phyloP scores from a whole-genome alignment of 257 asterid species.

The Nicotiana otophora region DNA sequence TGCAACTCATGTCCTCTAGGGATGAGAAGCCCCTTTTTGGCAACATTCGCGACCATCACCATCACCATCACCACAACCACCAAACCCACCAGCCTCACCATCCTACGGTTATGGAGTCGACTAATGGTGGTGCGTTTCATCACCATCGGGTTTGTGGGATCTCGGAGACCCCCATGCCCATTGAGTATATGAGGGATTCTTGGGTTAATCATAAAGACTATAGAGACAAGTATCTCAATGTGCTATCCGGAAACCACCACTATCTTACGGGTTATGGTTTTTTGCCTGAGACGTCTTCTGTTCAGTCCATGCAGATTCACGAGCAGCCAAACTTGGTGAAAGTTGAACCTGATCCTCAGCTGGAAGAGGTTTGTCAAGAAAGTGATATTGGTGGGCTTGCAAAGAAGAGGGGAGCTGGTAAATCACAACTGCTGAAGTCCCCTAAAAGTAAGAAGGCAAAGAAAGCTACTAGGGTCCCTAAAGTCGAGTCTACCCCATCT shows the following conservation, averaged over 20 bases:
- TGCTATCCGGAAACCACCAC: constrained; percentile 32
- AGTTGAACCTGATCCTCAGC: constrained; percentile 25
- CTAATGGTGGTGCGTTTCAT: constrained; percentile 52
- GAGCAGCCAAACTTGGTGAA: constrained; percentile 36
- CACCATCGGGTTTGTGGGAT: constrained; percentile 64
- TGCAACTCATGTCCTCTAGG: constrained; percentile 55
- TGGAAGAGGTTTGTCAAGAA: constrained; percentile 40
- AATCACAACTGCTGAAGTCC: constrained; percentile 30
- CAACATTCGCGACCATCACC: constrained; percentile 27
- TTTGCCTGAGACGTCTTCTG: constrained; percentile 47
- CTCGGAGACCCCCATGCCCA: constrained; percentile 35
- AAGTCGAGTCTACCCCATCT: constrained; percentile 32
- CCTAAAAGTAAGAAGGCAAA: constrained; percentile 61
- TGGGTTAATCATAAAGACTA: constrained; percentile 37
- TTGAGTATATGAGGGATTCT: constrained; percentile 35
- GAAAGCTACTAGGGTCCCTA: constrained; percentile 37
- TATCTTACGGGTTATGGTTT: constrained; percentile 41
- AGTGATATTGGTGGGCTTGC: constrained; percentile 31
- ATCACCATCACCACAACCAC: not conserved
- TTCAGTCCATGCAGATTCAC: constrained; percentile 46
- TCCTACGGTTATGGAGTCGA: constrained; percentile 40
- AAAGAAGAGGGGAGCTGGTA: constrained; percentile 51
- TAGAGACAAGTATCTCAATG: constrained; percentile 46
- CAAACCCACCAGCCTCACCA: constrained; percentile 31
- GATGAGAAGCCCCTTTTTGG: constrained; percentile 49